phyloP scores from a whole-genome alignment of 805 yeast genomes.

The Monosporozyma unispora region DNA sequence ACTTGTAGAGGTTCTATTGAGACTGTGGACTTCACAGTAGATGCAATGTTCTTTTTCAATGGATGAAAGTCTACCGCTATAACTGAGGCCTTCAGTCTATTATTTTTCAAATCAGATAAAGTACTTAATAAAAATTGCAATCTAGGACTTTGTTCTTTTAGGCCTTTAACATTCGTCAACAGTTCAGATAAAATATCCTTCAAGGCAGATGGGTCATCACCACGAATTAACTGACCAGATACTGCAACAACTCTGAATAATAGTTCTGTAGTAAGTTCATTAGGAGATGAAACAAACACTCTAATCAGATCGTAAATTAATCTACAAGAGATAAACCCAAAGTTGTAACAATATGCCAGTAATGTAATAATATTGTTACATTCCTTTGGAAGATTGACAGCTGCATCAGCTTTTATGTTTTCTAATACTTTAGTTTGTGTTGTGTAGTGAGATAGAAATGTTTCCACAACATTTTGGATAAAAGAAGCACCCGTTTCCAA shows the following conservation, averaged over 20 bases:
- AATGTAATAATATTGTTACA: constrained; percentile 63
- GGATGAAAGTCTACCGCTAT: constrained; percentile 28
- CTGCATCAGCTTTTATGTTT: constrained; percentile 7
- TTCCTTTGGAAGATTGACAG: constrained; percentile 32
- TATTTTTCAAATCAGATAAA: constrained; percentile 75
- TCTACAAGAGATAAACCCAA: constrained; percentile 66
- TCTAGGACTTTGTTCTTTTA: constrained; percentile 55
- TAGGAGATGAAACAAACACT: constrained; percentile 42
- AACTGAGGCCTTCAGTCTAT: constrained; percentile 48
- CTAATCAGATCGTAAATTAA: constrained; percentile 70
- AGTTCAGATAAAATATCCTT: constrained; percentile 56
- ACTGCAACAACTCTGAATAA: constrained; percentile 62
- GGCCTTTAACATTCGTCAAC: constrained; percentile 16
- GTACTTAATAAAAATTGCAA: constrained; percentile 79
- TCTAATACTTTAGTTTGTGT: constrained; percentile 8
- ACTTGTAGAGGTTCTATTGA: constrained; percentile 72
- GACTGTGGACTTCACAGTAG: constrained; percentile 35
- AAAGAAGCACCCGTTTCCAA: constrained; percentile 84
- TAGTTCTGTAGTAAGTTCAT: constrained; percentile 69
- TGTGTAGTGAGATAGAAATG: constrained; percentile 40
- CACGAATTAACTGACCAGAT: constrained; percentile 76
- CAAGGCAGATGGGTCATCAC: constrained; percentile 82
- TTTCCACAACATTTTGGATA: constrained; percentile 71
- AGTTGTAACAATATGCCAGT: constrained; percentile 64
- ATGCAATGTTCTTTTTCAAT: constrained; percentile 41